Conservation (phyloP, 371 early-diverging fungal genomes). For the Mortierella sp. region DNA sequence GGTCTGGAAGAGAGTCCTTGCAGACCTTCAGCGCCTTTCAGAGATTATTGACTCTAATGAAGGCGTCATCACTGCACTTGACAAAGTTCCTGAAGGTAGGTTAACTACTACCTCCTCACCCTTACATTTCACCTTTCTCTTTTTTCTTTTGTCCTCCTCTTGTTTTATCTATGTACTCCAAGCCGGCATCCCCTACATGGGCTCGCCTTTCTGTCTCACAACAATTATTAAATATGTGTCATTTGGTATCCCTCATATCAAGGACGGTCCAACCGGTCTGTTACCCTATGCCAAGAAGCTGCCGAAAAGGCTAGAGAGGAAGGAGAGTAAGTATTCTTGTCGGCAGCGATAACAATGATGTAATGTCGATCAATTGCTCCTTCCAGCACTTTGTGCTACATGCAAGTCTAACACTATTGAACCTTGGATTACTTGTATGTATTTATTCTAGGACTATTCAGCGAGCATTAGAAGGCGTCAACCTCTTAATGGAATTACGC, state of each 20-base stretch:
- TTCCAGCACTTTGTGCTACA: not conserved
- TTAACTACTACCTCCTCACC: not conserved
- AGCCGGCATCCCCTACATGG: too few relatives aligned
- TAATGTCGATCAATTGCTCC: not conserved
- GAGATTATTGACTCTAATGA: conserved; percentile 62
- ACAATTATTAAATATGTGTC: not conserved
- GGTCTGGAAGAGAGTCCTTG: conserved; percentile 68
- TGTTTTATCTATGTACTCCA: too few relatives aligned
- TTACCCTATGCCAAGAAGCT: conserved; percentile 35
- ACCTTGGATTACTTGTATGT: not conserved
- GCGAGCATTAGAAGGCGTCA: conserved; percentile 67
- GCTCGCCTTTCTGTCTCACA: too few relatives aligned
- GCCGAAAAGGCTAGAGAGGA: conserved; percentile 41
- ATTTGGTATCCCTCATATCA: not conserved
- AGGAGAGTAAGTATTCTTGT: conserved; percentile 23
- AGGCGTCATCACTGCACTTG: conserved; percentile 57
- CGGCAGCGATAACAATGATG: not conserved
- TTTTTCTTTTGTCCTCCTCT: too few relatives aligned
- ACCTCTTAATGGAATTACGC: conserved; percentile 66
- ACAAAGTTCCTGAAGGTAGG: conserved; percentile 65
- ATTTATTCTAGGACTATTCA: conserved; percentile 59
- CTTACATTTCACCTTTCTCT: too few relatives aligned
- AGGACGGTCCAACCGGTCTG: conserved; percentile 26
- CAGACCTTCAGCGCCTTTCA: conserved; percentile 63
- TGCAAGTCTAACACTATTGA: not conserved